Evolutionary conservation across 805 yeast genomes (phyloP).

Genomic region (Wickerhamomyces silvicola): DNA sequence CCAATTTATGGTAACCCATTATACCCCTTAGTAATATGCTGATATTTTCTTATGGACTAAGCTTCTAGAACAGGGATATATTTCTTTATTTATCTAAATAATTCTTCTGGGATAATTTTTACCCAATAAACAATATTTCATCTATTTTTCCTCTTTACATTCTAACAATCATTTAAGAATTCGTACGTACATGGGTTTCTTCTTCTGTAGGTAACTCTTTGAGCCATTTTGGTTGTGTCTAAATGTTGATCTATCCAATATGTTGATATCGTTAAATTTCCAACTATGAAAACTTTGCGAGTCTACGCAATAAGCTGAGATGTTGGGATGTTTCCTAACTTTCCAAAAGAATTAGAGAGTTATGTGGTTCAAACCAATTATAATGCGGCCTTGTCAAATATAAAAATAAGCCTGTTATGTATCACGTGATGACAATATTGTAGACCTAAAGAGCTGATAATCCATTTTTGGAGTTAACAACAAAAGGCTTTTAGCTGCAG

Average conservation of each 20-base stretch:
- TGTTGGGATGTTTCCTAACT: conserved; percentile 3
- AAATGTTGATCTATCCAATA: conserved; percentile 2
- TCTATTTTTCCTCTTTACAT: neutral
- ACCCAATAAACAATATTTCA: neutral
- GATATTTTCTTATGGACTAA: too few relatives aligned
- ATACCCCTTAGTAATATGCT: too few relatives aligned
- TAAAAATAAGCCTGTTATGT: conserved; percentile 1
- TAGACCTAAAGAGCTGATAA: too few relatives aligned
- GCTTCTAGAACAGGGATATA: too few relatives aligned
- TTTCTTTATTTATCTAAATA: too few relatives aligned
- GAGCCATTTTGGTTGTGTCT: conserved; percentile 69
- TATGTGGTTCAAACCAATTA: neutral
- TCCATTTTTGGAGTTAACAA: too few relatives aligned
- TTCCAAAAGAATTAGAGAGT: conserved; percentile 4
- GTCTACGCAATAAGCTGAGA: neutral
- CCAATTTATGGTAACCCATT: too few relatives aligned
- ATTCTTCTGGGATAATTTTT: too few relatives aligned
- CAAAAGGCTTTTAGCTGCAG: too few relatives aligned
- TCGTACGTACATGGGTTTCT: conserved; percentile 98
- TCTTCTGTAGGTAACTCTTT: conserved; percentile 99
- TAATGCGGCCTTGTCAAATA: conserved; percentile 1
- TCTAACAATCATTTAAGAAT: too few relatives aligned
- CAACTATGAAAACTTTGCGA: conserved; percentile 5
- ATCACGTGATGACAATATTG: conserved; percentile 8
- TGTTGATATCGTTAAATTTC: conserved; percentile 1